Evolutionary conservation across 345 rosid genomes (phyloP), one percentile per base, ranked within the genome.

Genomic region (Melaleuca quinquenervia): DNA sequence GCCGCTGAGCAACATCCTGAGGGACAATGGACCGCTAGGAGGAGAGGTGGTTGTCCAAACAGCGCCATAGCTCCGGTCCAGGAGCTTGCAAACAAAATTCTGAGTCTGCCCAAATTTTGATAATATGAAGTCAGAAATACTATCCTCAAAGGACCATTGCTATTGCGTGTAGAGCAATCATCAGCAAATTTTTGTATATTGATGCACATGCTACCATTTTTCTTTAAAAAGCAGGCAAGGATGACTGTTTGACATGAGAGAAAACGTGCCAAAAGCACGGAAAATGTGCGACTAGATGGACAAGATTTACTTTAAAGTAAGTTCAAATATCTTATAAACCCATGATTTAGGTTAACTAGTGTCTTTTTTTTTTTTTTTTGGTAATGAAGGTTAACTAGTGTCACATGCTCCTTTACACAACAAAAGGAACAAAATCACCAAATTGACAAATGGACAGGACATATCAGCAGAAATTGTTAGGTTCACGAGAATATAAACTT

Each of bases 1-100:
- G 11, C 82, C 89, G 32, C 93, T 92, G 78, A 94, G 89, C 82
- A 93, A 50, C 95, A 94, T 93, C 93, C 97, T 90, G 41, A 93
- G 76, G 50, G 95, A 88, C 89, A 94, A 32, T 2, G 94, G 89
- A 21, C 97, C 97, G 5, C 90, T 89, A 9, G 95, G 97, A 1
- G 95, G 95, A 1, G 93, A 89, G 53, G 88, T 85, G 1, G 94
- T 92, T 55, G 94, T 91, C 94, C 94, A 93, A 11, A 93, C 93
- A 5, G 92, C 92, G 29, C 94, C 93, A 62, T 93, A 84, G 83
- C 86, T 91, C 75, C 93, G 82, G 29, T 91, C 93, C 91, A 93
- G 83, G 56, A 90, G 92, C 92, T 93, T 93, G 93, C 97, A 93
- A 4, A 15, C 90, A 49, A 54, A 90, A 83, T 90, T 94, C 53